Conservation (phyloP, 2,329 filamentous ascomycete genomes). For the Elsinoe necatrix region DNA sequence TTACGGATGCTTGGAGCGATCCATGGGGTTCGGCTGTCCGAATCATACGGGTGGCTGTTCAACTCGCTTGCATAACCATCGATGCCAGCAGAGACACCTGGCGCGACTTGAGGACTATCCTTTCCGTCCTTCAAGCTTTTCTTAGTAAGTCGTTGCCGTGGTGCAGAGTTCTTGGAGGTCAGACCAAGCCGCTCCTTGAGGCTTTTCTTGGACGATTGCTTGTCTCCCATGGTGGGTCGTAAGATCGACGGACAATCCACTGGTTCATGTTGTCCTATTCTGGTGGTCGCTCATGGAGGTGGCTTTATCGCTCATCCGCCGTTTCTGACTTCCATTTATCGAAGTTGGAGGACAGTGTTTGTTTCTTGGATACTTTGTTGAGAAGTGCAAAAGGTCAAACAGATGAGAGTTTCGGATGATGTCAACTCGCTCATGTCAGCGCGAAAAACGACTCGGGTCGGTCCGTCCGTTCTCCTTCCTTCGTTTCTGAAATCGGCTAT, state of each 20-base stretch:
- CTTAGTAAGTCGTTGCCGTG: slow-evolving; percentile 11
- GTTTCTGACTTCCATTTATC: background rate
- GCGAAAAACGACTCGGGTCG: background rate
- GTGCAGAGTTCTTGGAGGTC: slow-evolving; percentile 9
- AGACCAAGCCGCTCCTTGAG: slow-evolving; percentile 13
- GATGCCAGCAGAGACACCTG: background rate
- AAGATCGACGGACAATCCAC: background rate
- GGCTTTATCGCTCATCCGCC: background rate
- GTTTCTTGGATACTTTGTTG: background rate
- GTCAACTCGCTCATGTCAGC: slow-evolving; percentile 1
- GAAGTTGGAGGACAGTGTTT: background rate
- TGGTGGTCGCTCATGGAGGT: background rate
- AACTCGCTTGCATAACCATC: background rate
- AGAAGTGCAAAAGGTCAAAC: background rate
- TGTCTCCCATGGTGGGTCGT: slow-evolving; percentile 10
- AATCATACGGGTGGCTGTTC: background rate
- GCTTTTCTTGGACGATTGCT: background rate
- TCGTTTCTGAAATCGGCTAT: slow-evolving; percentile 1
- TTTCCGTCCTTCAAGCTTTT: slow-evolving; percentile 5
- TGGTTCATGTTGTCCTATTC: background rate
- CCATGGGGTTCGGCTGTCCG: background rate
- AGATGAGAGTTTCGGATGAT: background rate
- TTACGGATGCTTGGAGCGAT: background rate
- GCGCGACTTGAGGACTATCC: background rate
- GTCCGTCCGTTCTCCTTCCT: background rate